Evolutionary conservation across 1,284 basidiomycete species (phyloP).

Genomic region (Ustilago crameri): DNA sequence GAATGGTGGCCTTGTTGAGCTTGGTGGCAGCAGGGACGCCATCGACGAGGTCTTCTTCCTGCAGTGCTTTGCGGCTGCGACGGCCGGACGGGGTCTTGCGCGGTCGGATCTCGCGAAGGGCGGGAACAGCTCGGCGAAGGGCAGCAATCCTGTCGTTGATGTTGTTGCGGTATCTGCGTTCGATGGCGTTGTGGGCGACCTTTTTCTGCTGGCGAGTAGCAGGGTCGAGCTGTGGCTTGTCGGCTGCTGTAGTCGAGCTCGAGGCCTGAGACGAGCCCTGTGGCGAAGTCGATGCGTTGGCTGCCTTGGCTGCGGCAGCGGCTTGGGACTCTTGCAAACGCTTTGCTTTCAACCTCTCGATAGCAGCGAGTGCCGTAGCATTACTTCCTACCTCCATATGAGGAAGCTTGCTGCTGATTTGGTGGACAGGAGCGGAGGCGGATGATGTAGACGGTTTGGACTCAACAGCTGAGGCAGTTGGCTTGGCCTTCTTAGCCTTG

Average conservation of each 20-base stretch:
- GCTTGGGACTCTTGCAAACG: constrained; percentile 38
- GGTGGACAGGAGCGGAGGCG: constrained; percentile 15
- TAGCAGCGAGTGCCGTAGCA: constrained; percentile 54
- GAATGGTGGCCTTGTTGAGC: constrained; percentile 67
- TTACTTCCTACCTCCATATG: constrained; percentile 61
- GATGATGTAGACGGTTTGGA: constrained; percentile 6
- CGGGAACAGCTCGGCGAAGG: constrained; percentile 81
- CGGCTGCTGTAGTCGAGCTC: constrained; percentile 6
- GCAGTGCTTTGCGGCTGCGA: constrained; percentile 53
- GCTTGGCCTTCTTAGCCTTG: constrained; percentile 36
- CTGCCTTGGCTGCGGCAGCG: constrained; percentile 44
- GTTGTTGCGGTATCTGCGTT: constrained; percentile 66
- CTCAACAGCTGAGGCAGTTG: constrained; percentile 9
- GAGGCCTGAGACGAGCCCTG: constrained; percentile 2
- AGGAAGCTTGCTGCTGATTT: constrained; percentile 44
- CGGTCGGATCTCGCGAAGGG: constrained; percentile 71
- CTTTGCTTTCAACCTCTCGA: constrained; percentile 53
- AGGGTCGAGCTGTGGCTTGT: constrained; percentile 32
- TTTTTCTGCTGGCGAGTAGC: constrained; percentile 55
- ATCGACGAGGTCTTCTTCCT: constrained; percentile 63
- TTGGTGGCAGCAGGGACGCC: constrained; percentile 67
- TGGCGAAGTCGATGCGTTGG: constrained; percentile 9
- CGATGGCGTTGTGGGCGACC: constrained; percentile 66
- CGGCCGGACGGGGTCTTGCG: constrained; percentile 53
- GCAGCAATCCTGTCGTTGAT: constrained; percentile 66